Conservation (phyloP, 2,329 filamentous ascomycete genomes). For the Verticillium nonalfalfae region DNA sequence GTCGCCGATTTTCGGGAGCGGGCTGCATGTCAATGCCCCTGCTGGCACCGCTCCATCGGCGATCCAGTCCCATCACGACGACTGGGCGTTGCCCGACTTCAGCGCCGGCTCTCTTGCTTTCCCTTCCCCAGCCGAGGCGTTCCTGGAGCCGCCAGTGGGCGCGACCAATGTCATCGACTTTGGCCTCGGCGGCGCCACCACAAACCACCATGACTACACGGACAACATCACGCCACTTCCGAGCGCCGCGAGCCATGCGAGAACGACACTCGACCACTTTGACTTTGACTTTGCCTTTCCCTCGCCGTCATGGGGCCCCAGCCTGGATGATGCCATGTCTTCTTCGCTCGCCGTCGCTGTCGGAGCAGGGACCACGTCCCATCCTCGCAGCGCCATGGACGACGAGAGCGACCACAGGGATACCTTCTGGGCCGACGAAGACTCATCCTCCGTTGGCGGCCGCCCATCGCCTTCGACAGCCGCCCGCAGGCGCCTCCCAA, state of each 20-base stretch:
- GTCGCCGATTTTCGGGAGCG: neutral
- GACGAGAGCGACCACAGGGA: constrained; percentile 6
- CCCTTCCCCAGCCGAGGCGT: neutral
- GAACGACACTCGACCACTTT: neutral
- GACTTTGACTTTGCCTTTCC: constrained; percentile 6
- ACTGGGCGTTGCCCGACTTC: neutral
- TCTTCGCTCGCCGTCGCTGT: neutral
- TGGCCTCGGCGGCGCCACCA: neutral
- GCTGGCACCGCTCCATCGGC: neutral
- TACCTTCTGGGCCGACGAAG: constrained; percentile 5
- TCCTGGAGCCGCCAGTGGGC: neutral
- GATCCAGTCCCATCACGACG: neutral
- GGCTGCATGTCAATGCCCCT: neutral
- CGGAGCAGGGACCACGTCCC: neutral
- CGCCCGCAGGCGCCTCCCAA: neutral
- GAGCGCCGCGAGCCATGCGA: neutral
- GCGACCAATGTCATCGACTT: neutral
- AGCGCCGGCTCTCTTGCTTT: neutral
- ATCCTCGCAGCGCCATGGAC: constrained; percentile 4
- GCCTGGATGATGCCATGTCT: constrained; percentile 6
- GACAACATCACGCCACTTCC: neutral
- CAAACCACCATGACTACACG: neutral
- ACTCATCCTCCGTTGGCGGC: neutral
- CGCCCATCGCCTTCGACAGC: neutral
- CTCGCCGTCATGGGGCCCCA: constrained; percentile 8